Conservation (phyloP, 805 yeast genomes). For the Zygoascus flipseniorum region DNA sequence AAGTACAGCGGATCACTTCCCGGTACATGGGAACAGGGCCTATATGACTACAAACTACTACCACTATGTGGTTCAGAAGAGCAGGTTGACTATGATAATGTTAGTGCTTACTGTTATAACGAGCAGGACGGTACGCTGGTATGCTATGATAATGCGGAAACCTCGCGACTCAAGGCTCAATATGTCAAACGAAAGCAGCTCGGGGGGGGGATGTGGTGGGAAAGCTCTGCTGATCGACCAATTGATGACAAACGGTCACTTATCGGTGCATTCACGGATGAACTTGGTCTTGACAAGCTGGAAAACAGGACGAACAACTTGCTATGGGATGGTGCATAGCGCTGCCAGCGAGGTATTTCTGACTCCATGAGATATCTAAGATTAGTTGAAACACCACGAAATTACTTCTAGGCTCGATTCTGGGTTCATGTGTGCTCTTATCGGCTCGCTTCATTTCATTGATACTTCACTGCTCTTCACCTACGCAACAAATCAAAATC, state of each 20-base stretch:
- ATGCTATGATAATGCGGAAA: conserved; percentile 56
- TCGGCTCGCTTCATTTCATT: too few species aligned
- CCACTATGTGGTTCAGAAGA: conserved; percentile 41
- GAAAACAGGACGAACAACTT: not conserved
- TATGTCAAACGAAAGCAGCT: conserved; percentile 42
- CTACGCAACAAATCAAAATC: too few species aligned
- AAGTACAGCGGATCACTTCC: conserved; percentile 37
- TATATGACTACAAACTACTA: conserved; percentile 48
- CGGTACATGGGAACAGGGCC: conserved; percentile 40
- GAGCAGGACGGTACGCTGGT: conserved; percentile 33
- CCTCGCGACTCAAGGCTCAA: conserved; percentile 49
- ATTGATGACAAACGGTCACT: conserved; percentile 16
- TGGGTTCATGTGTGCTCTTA: too few species aligned
- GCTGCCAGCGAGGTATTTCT: not conserved
- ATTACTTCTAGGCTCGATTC: too few species aligned
- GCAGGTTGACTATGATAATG: conserved; percentile 41
- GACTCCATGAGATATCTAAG: too few species aligned
- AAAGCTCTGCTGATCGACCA: conserved; percentile 64
- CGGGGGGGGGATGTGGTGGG: conserved; percentile 96
- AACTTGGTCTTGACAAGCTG: conserved; percentile 6
- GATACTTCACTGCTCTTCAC: too few species aligned
- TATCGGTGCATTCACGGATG: conserved; percentile 14
- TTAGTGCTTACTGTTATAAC: conserved; percentile 49
- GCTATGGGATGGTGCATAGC: not conserved
- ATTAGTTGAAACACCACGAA: too few species aligned